A percentile compares a stretch with the other conserved stretches of the same genome.
Evolutionary conservation across 768 basidiomycete species (phyloP).

Genomic region (Termitomyces sp.): DNA sequence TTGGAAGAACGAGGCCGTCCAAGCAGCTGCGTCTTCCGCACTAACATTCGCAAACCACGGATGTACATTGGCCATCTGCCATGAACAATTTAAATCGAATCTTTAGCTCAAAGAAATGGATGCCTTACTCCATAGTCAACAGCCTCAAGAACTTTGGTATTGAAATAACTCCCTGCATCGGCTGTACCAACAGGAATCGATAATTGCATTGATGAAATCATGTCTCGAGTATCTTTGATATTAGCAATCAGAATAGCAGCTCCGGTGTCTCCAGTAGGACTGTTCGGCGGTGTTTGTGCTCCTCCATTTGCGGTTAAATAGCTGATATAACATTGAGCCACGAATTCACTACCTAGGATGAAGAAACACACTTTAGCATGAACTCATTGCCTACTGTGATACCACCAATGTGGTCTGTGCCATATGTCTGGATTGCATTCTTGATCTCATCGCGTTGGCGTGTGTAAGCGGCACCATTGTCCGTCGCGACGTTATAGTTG

Average conservation of each 20-base stretch:
- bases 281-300: conserved; percentile 46
- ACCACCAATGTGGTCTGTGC: conserved; percentile 71
- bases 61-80: conserved; percentile 85
- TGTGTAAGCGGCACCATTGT: conserved; percentile 64
- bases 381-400: conserved; percentile 93
- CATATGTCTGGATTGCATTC: conserved; percentile 71
- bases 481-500: conserved; percentile 61
- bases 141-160: conserved; percentile 55
- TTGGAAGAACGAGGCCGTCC: conserved; percentile 82
- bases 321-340: conserved; percentile 31
- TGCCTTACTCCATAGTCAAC: conserved; percentile 68
- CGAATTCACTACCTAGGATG: neutral
- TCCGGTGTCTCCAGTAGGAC: conserved; percentile 55
- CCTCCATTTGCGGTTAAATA: conserved; percentile 52
- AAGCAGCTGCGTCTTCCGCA: conserved; percentile 64
- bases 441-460: conserved; percentile 71
- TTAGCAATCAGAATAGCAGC: conserved; percentile 60
- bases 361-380: conserved; percentile 64
- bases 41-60: conserved; percentile 90
- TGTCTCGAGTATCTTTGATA: conserved; percentile 62
- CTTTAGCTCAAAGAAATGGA: neutral
- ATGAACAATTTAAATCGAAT: neutral
- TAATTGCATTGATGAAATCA: conserved; percentile 55
- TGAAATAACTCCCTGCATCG: conserved; percentile 88
- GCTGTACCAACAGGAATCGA: conserved; percentile 70